Conservation (phyloP, 1,139 yeast genomes). For the Casaregolazyma lundiana region DNA sequence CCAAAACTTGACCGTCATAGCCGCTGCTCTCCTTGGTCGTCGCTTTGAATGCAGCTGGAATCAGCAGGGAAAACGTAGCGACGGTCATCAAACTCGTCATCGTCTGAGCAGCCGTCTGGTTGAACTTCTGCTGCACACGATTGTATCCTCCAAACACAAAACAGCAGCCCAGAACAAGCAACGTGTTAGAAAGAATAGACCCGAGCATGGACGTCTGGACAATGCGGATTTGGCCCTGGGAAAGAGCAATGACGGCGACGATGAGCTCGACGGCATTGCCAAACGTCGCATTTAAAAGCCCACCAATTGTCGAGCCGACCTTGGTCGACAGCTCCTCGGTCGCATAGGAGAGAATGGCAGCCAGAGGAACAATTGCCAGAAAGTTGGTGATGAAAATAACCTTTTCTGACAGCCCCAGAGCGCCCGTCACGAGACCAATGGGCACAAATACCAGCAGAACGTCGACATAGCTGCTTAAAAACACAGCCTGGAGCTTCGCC, state of each 20-base stretch:
- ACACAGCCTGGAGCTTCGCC: conserved; percentile 18
- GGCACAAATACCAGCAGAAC: conserved; percentile 78
- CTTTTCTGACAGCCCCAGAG: conserved; percentile 51
- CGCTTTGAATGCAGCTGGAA: conserved; percentile 96
- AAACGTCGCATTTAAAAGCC: conserved; percentile 88
- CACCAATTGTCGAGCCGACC: conserved; percentile 86
- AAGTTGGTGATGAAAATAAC: conserved; percentile 72
- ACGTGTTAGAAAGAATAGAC: conserved; percentile 77
- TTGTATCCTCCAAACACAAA: conserved; percentile 90
- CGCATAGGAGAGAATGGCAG: conserved; percentile 82
- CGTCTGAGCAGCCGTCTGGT: conserved; percentile 95
- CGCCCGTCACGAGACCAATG: conserved; percentile 72
- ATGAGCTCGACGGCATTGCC: conserved; percentile 94
- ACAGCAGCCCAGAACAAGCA: conserved; percentile 92
- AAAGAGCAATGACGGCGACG: conserved; percentile 85
- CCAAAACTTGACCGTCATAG: conserved; percentile 47
- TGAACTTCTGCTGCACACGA: conserved; percentile 80
- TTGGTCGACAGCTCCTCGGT: conserved; percentile 88
- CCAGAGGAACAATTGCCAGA: conserved; percentile 87
- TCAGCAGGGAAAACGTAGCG: conserved; percentile 78
- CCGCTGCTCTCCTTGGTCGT: conserved; percentile 50
- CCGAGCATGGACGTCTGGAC: conserved; percentile 97
- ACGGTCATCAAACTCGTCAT: conserved; percentile 92
- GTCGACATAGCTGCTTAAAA: conserved; percentile 60
- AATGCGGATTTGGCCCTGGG: conserved; percentile 80